Evolutionary conservation across 148 eudicot species (phyloP).

Genomic region (Selenicereus undatus): DNA sequence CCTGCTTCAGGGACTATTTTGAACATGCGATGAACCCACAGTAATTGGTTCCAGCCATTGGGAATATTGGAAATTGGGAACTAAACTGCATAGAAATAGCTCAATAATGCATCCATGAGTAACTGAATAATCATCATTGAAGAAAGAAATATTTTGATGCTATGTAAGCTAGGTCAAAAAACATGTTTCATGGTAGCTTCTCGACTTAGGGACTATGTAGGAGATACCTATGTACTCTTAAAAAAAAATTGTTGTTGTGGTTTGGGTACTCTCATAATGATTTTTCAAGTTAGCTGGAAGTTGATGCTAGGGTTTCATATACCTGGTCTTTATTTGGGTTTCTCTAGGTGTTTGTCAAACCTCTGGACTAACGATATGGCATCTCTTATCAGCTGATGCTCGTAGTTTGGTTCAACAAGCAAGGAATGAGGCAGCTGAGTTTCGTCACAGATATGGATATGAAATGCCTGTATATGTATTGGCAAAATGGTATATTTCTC

Average conservation of each 20-base stretch:
- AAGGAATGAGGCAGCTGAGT: slow-evolving; percentile 96
- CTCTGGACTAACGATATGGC: neutral
- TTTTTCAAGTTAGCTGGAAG: neutral
- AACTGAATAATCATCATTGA: neutral
- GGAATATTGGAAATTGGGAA: neutral
- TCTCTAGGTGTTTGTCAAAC: neutral
- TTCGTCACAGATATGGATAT: slow-evolving; percentile 81
- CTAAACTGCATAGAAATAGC: neutral
- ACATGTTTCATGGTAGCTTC: neutral
- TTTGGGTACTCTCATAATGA: neutral
- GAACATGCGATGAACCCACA: neutral
- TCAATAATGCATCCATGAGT: neutral
- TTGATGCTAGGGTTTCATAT: neutral
- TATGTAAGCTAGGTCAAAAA: neutral
- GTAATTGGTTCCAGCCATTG: neutral
- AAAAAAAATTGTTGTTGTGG: neutral
- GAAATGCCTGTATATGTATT: slow-evolving; percentile 92
- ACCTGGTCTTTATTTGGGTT: neutral
- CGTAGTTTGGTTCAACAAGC: slow-evolving; percentile 98
- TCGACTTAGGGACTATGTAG: neutral
- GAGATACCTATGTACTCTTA: neutral
- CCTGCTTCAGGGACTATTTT: neutral
- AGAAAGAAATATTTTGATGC: neutral
- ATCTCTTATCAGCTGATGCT: slow-evolving; percentile 64
- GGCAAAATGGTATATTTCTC: slow-evolving; percentile 69